Conservation (phyloP, 805 yeast species). For the Yamadazyma scolyti region DNA sequence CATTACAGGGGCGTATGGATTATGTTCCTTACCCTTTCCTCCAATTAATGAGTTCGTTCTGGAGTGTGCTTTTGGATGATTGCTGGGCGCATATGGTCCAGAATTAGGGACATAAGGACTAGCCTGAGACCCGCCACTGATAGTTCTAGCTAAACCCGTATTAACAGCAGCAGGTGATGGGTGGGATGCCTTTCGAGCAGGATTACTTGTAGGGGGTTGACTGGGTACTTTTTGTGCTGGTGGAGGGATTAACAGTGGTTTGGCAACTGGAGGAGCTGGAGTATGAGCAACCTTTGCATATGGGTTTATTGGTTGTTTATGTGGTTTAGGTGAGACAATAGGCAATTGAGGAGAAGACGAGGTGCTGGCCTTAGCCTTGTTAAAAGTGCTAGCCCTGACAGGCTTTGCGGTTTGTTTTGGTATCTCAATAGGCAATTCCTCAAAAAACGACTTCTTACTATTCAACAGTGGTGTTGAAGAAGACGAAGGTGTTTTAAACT, state of each 20-base stretch:
- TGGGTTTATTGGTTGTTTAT: slow-evolving; percentile 25
- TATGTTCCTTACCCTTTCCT: slow-evolving; percentile 34
- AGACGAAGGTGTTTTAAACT: background rate
- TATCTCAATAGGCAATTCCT: slow-evolving; percentile 49
- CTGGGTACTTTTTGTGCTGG: slow-evolving; percentile 1
- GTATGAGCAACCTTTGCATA: slow-evolving; percentile 14
- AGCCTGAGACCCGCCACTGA: slow-evolving; percentile 18
- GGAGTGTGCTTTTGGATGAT: slow-evolving; percentile 32
- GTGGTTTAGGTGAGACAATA: slow-evolving; percentile 8
- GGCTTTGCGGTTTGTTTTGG: slow-evolving; percentile 27
- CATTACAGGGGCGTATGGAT: slow-evolving; percentile 37
- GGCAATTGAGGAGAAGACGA: slow-evolving; percentile 11
- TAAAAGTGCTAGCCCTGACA: slow-evolving; percentile 20
- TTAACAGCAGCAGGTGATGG: slow-evolving; percentile 15
- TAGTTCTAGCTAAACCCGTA: slow-evolving; percentile 19
- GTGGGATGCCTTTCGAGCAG: slow-evolving; percentile 8
- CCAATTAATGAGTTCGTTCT: slow-evolving; percentile 40
- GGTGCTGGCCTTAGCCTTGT: slow-evolving; percentile 6
- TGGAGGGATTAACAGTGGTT: slow-evolving; percentile 1
- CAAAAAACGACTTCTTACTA: slow-evolving; percentile 46
- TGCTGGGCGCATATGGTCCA: slow-evolving; percentile 42
- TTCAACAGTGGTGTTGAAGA: slow-evolving; percentile 1
- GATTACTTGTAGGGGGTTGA: slow-evolving; percentile 2
- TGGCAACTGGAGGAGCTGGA: slow-evolving; percentile 2
- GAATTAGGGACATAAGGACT: slow-evolving; percentile 43